Conservation (phyloP, 345 rosid genomes). For the Mangifera indica region DNA sequence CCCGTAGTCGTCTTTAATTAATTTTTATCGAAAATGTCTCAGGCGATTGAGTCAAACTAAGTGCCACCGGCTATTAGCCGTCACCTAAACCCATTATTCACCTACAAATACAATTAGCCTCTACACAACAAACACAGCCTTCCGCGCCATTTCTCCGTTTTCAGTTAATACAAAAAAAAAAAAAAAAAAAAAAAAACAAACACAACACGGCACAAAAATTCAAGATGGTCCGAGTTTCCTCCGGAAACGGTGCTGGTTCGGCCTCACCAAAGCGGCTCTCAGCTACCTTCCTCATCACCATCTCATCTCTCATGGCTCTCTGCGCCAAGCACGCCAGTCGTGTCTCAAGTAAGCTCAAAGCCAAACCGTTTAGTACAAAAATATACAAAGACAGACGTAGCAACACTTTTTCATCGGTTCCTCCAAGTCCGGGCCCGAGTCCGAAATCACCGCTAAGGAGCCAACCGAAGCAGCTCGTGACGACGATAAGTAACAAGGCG, state of each 20-base stretch:
- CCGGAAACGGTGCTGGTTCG: slow-evolving; percentile 28
- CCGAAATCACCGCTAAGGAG: slow-evolving; percentile 34
- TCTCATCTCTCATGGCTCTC: slow-evolving; percentile 41
- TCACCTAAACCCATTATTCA: slow-evolving; percentile 14
- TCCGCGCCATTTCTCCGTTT: slow-evolving; percentile 5
- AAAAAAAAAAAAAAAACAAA: too few relatives aligned
- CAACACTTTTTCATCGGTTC: neutral
- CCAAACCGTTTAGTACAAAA: slow-evolving; percentile 13
- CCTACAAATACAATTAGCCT: neutral
- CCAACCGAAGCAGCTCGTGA: slow-evolving; percentile 49
- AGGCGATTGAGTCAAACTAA: neutral
- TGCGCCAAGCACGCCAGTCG: slow-evolving; percentile 58
- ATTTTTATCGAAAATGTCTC: too few relatives aligned
- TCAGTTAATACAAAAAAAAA: neutral
- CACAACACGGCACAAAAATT: neutral
- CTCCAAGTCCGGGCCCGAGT: slow-evolving; percentile 4
- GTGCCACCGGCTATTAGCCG: slow-evolving; percentile 27
- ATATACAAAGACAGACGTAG: neutral
- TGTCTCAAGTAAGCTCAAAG: slow-evolving; percentile 46
- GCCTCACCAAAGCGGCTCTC: slow-evolving; percentile 36
- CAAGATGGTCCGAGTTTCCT: slow-evolving; percentile 31
- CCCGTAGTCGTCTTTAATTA: too few relatives aligned
- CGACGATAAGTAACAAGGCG: slow-evolving; percentile 59
- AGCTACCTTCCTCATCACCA: slow-evolving; percentile 38
- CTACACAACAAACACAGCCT: too few relatives aligned